Percentiles rank a stretch among this genome's conserved stretches.
Evolutionary conservation across 768 basidiomycete species (phyloP).

Genomic region (Cubamyces lactineus): DNA sequence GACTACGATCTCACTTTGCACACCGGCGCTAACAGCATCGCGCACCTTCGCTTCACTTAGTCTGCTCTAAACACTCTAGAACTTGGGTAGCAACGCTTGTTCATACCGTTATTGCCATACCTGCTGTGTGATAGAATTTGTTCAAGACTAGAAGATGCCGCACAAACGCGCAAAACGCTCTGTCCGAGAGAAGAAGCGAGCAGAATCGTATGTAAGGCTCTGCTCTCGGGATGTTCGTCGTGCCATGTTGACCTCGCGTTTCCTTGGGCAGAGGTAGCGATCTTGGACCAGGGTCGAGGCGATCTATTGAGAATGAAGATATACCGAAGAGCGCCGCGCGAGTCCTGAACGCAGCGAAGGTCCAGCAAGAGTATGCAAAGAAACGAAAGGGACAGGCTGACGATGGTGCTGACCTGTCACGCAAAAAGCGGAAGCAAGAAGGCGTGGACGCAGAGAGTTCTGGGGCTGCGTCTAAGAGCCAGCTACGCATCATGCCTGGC

Average conservation of each 20-base stretch:
- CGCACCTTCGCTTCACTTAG: too few relatives aligned
- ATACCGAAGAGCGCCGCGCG: slow-evolving; percentile 72
- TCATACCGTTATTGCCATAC: too few relatives aligned
- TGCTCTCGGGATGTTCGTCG: neutral
- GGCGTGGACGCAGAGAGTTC: neutral
- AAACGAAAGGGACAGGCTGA: slow-evolving; percentile 37
- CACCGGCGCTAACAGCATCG: too few relatives aligned
- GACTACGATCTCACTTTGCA: too few relatives aligned
- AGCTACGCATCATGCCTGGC: slow-evolving; percentile 58
- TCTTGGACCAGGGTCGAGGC: slow-evolving; percentile 24
- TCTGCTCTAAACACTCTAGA: too few relatives aligned
- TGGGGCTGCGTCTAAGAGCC: slow-evolving; percentile 6
- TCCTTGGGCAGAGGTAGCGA: slow-evolving; percentile 28
- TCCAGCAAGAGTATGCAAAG: slow-evolving; percentile 60
- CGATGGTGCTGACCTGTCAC: slow-evolving; percentile 20
- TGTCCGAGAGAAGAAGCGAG: slow-evolving; percentile 33
- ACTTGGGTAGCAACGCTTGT: too few relatives aligned
- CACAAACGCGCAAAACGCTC: slow-evolving; percentile 42
- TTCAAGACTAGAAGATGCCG: slow-evolving; percentile 30
- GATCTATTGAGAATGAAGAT: slow-evolving; percentile 48
- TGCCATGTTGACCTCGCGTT: neutral
- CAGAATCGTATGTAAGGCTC: slow-evolving; percentile 32
- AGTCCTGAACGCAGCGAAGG: slow-evolving; percentile 62
- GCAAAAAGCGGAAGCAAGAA: slow-evolving; percentile 36
- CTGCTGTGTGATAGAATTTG: too few relatives aligned